Evolutionary conservation across 2,329 filamentous ascomycete species (phyloP).

Genomic region (Trichoderma sp.): DNA sequence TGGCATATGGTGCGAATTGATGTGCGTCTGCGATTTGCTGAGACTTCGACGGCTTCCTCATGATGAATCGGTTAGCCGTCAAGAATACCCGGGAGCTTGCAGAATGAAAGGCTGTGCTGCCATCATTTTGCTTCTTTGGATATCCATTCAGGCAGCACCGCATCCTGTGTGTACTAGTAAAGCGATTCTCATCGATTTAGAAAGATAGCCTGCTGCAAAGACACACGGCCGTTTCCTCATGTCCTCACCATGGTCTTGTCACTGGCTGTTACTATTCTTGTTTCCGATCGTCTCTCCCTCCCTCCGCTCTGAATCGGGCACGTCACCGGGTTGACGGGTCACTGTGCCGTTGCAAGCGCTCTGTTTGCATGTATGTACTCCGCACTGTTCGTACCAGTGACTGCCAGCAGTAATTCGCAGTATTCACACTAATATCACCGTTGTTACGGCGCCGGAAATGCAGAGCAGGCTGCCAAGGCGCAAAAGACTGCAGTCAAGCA

Average conservation of each 20-base stretch:
- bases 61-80: not conserved
- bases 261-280: constrained; percentile 14
- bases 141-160: not conserved
- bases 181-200: not conserved
- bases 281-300: not conserved
- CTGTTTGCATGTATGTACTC: not conserved
- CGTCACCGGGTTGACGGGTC: not conserved
- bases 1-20: not conserved
- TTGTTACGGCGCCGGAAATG: not conserved
- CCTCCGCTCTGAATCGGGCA: not conserved
- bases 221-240: not conserved
- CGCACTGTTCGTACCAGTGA: not conserved
- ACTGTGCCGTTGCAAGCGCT: constrained; percentile 13
- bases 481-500: not conserved
- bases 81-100: not conserved
- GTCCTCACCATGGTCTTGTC: not conserved
- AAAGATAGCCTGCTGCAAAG: not conserved
- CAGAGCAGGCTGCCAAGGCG: constrained; percentile 3
- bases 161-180: not conserved
- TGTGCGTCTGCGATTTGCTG: not conserved
- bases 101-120: not conserved
- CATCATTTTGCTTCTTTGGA: not conserved
- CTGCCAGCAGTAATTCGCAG: not conserved
- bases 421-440: not conserved
- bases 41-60: not conserved